Percentiles rank a stretch among this genome's conserved stretches.
Evolutionary conservation across 495 filamentous ascomycete genomes (phyloP).

Genomic region (Annulohypoxylon bovei): DNA sequence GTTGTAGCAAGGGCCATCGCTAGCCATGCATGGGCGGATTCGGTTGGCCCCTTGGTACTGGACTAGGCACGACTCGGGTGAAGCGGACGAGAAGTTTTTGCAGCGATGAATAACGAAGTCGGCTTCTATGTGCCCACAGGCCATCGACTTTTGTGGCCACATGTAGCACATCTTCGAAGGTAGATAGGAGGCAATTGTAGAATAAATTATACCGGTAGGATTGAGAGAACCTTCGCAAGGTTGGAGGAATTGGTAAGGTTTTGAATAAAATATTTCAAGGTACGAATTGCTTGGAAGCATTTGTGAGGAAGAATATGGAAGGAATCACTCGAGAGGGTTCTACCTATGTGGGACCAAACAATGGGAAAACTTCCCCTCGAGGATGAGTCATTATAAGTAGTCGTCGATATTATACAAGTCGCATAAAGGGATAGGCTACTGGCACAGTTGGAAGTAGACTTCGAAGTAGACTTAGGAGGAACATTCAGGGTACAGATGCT

Average conservation of each 20-base stretch:
- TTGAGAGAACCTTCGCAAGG: not conserved
- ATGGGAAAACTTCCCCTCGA: too few relatives aligned
- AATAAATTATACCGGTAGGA: not conserved
- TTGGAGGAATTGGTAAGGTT: too few relatives aligned
- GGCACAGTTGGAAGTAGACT: too few relatives aligned
- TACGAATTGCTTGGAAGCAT: not conserved
- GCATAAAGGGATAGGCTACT: not conserved
- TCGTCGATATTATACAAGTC: not conserved
- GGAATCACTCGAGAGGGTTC: not conserved
- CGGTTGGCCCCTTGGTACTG: not conserved
- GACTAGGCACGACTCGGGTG: not conserved
- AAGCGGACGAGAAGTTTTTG: not conserved
- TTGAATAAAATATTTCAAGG: too few relatives aligned
- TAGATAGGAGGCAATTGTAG: not conserved
- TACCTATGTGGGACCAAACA: too few relatives aligned
- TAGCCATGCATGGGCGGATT: not conserved
- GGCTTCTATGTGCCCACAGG: not conserved
- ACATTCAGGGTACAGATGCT: too few relatives aligned
- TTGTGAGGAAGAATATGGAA: not conserved
- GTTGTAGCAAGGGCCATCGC: not conserved
- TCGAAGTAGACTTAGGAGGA: too few relatives aligned
- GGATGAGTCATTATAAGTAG: not conserved
- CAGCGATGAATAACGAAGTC: not conserved
- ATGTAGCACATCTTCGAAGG: slow-evolving; percentile 12
- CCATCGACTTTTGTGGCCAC: not conserved